Conservation (phyloP, 495 filamentous ascomycete species). For the Lasiosphaeriaceae sp. region DNA sequence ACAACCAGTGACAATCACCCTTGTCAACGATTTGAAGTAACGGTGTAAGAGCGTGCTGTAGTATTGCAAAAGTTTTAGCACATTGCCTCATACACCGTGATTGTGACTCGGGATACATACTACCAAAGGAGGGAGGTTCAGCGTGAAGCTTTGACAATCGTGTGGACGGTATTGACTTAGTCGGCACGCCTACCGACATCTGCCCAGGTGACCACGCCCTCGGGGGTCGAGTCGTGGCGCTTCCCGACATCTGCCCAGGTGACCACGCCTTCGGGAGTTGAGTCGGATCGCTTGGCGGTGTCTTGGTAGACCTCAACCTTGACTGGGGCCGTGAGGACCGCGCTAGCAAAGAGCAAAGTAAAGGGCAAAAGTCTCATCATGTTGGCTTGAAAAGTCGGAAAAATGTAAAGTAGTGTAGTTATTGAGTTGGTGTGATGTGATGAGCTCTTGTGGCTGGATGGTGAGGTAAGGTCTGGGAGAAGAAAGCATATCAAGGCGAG, state of each 20-base stretch:
- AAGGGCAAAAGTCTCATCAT: slow-evolving; percentile 1
- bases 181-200: neutral
- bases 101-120: no score
- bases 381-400: neutral
- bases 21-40: no score
- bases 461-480: no score
- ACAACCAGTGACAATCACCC: no score
- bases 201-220: neutral
- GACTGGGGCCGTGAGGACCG: slow-evolving; percentile 1
- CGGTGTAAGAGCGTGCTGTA: no score
- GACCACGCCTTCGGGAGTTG: neutral
- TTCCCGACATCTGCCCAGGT: neutral
- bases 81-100: no score
- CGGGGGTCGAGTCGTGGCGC: neutral
- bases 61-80: no score
- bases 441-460: no score
- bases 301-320: neutral
- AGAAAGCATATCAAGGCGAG: no score
- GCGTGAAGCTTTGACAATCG: no score
- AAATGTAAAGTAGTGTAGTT: neutral
- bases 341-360: neutral
- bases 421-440: neutral
- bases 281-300: neutral
- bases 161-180: neutral
- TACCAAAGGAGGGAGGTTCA: no score